Conservation (phyloP, 78 protist genomes). For the Andalucia godoyi region DNA sequence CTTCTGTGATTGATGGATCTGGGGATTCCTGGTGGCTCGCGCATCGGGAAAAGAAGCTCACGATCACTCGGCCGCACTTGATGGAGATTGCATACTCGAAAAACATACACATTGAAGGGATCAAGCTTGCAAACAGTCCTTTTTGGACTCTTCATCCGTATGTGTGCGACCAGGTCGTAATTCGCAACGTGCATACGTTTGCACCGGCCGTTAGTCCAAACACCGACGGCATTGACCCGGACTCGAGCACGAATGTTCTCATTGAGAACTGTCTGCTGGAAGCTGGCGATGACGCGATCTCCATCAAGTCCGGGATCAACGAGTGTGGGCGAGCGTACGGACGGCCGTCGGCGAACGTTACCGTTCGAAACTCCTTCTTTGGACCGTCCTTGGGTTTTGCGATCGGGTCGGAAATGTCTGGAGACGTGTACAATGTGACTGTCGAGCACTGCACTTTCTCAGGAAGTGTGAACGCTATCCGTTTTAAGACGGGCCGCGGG, state of each 20-base stretch:
- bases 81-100: neutral
- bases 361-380: neutral
- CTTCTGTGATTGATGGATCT: neutral
- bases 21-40: slow-evolving; percentile 18
- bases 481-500: slow-evolving; percentile 85
- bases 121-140: slow-evolving; percentile 9
- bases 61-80: slow-evolving; percentile 11
- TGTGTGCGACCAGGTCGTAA: neutral
- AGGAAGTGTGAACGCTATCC: slow-evolving; percentile 81
- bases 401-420: slow-evolving; percentile 2
- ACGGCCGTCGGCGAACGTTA: neutral
- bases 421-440: neutral
- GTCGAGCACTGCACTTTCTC: neutral
- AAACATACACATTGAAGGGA: neutral
- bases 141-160: slow-evolving; percentile 29
- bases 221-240: slow-evolving; percentile 41
- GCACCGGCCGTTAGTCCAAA: slow-evolving; percentile 21
- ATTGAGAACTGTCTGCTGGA: slow-evolving; percentile 4
- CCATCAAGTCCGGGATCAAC: slow-evolving; percentile 6
- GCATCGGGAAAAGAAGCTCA: neutral
- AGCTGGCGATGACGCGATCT: slow-evolving; percentile 6
- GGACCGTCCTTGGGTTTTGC: neutral
- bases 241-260: slow-evolving; percentile 14
- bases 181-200: slow-evolving; percentile 1
- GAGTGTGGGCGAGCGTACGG: neutral